phyloP scores from a whole-genome alignment of 2,329 filamentous ascomycete genomes.

The Aspergillus awamori region DNA sequence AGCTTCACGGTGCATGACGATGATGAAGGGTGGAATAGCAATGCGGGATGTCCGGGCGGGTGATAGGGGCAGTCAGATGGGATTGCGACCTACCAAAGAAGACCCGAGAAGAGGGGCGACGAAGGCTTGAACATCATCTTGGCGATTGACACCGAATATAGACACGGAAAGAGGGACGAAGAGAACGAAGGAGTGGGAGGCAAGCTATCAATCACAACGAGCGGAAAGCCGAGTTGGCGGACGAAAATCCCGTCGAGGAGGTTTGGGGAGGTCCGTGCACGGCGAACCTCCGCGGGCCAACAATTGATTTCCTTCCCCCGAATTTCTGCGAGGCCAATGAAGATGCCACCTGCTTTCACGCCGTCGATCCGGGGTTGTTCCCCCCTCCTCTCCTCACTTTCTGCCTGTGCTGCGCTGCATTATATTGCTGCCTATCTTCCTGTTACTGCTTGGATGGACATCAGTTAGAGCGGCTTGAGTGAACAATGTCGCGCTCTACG shows the following conservation, averaged over 20 bases:
- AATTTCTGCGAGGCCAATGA: slow-evolving; percentile 21
- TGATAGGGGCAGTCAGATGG: neutral
- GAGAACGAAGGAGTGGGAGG: neutral
- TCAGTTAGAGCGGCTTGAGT: slow-evolving; percentile 21
- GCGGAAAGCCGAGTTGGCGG: neutral
- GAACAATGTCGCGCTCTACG: slow-evolving; percentile 33
- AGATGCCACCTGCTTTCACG: slow-evolving; percentile 18
- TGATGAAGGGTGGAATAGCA: neutral
- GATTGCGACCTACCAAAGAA: slow-evolving; percentile 68
- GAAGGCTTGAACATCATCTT: slow-evolving; percentile 80
- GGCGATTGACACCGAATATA: slow-evolving; percentile 1
- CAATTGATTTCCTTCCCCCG: slow-evolving; percentile 3
- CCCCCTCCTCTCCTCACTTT: slow-evolving; percentile 2
- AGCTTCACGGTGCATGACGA: neutral
- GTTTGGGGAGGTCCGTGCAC: slow-evolving; percentile 25
- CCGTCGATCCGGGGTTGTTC: slow-evolving; percentile 12
- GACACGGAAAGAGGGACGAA: neutral
- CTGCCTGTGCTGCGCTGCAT: neutral
- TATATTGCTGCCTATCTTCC: slow-evolving; percentile 12
- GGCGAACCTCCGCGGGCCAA: slow-evolving; percentile 26
- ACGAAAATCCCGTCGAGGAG: slow-evolving; percentile 27
- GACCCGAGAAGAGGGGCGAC: slow-evolving; percentile 73
- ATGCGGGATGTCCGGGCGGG: neutral
- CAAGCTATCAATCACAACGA: slow-evolving; percentile 14
- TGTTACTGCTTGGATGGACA: slow-evolving; percentile 30